These are phyloP conservation scores for Panaeolus cyanescens DNA, from an alignment of 768 basidiomycete genomes.

Conservation along the genomic window DNA sequence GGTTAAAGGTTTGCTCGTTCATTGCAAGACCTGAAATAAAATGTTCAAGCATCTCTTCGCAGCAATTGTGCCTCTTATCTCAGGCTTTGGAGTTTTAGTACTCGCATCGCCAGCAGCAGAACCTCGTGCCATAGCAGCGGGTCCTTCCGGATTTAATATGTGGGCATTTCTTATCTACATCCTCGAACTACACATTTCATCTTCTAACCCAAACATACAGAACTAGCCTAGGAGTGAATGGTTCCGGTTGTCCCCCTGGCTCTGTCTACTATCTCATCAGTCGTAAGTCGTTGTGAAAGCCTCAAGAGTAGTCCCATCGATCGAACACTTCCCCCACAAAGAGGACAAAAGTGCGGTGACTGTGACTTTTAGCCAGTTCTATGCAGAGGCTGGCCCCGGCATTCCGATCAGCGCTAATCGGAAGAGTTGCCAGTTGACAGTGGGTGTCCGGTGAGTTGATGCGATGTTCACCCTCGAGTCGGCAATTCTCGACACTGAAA, in stretches of 20 bases:
- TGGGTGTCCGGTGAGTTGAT: constrained; percentile 17
- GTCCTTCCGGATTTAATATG: constrained; percentile 6
- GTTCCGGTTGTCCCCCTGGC: constrained; percentile 21
- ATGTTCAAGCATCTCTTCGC: neutral
- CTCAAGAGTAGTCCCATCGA: neutral
- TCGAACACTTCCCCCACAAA: constrained; percentile 1
- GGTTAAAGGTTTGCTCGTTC: neutral
- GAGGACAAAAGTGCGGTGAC: constrained; percentile 20
- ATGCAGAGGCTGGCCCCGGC: constrained; percentile 20
- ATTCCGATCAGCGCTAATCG: constrained; percentile 19
- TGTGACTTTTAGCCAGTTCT: constrained; percentile 21
- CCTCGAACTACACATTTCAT: too few species aligned
- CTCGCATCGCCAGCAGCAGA: neutral
- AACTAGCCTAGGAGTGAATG: constrained; percentile 22
- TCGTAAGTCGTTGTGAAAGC: constrained; percentile 8
- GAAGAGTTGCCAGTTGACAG: constrained; percentile 24
- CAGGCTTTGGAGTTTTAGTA: neutral
- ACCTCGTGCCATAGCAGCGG: neutral
- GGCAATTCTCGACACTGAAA: neutral
- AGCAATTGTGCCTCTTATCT: neutral
- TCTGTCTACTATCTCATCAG: constrained; percentile 21
- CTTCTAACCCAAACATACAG: too few species aligned
- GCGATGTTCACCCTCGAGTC: neutral
- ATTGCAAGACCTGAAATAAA: neutral
- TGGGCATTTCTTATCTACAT: neutral